These are phyloP conservation scores for Starmerella stellata DNA, from an alignment of 805 yeast genomes.

Conservation along the genomic window DNA sequence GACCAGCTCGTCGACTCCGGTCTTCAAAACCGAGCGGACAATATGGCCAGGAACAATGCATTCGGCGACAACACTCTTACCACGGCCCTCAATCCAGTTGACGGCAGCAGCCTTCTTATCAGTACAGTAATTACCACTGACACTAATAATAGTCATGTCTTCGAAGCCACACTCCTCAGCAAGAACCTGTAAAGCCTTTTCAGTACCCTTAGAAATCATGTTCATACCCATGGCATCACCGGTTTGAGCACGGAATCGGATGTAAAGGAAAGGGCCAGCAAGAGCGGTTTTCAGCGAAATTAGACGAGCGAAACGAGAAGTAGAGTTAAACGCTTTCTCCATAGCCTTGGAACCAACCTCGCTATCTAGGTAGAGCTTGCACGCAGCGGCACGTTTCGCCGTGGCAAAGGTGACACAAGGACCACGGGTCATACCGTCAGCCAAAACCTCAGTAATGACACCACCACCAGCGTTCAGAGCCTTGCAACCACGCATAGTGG, in stretches of 20 bases:
- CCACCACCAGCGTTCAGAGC: slow-evolving; percentile 97
- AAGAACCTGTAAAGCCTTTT: slow-evolving; percentile 67
- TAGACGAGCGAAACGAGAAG: slow-evolving; percentile 91
- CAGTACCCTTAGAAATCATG: slow-evolving; percentile 98
- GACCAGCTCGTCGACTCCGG: slow-evolving; percentile 81
- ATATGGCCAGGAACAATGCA: slow-evolving; percentile 71
- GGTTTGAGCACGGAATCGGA: slow-evolving; percentile 93
- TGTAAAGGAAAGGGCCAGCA: slow-evolving; percentile 77
- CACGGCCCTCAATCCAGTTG: slow-evolving; percentile 99
- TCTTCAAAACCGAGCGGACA: slow-evolving; percentile 67
- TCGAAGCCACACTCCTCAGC: slow-evolving; percentile 75
- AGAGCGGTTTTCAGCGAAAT: slow-evolving; percentile 80
- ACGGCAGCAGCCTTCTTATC: slow-evolving; percentile 97
- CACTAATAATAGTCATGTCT: slow-evolving; percentile 82
- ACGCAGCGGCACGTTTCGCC: slow-evolving; percentile 75
- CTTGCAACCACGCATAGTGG: slow-evolving; percentile 97
- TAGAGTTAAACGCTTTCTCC: slow-evolving; percentile 83
- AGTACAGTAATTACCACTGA: slow-evolving; percentile 93
- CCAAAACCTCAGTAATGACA: slow-evolving; percentile 72
- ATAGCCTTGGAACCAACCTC: slow-evolving; percentile 74
- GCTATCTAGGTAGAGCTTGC: slow-evolving; percentile 88
- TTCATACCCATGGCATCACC: slow-evolving; percentile 99
- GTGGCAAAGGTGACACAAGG: slow-evolving; percentile 87
- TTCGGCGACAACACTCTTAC: slow-evolving; percentile 93
- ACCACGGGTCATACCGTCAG: slow-evolving; percentile 98